Percentiles rank a stretch among this genome's conserved stretches.
Conservation (phyloP, 2,329 filamentous ascomycete species). For the Scytalidium sp. region DNA sequence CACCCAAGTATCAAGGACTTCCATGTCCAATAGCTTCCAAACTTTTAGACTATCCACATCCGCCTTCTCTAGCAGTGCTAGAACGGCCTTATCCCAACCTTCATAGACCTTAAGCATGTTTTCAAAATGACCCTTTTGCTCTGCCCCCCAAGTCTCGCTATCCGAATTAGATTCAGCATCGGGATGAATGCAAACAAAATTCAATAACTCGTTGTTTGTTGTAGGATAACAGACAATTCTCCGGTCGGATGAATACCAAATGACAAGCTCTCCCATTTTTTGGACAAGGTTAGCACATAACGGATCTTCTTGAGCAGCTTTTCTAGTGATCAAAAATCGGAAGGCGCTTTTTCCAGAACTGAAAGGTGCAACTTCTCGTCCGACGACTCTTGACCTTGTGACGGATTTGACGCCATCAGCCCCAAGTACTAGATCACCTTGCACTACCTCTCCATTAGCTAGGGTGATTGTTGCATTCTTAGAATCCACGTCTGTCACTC, state of each 20-base stretch:
- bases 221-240: constrained; percentile 47
- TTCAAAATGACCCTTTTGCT: constrained; percentile 31
- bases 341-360: constrained; percentile 17
- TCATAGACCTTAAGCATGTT: constrained; percentile 36
- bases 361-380: constrained; percentile 2
- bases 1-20: constrained; percentile 53
- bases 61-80: constrained; percentile 38
- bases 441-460: constrained; percentile 38
- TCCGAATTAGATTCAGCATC: constrained; percentile 35
- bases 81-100: constrained; percentile 39
- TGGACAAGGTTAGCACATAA: constrained; percentile 30
- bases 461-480: constrained; percentile 39
- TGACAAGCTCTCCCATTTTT: constrained; percentile 25
- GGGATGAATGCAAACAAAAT: constrained; percentile 52
- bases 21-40: constrained; percentile 63
- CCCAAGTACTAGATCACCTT: constrained; percentile 49
- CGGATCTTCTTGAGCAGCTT: constrained; percentile 29
- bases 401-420: constrained; percentile 46
- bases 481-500: constrained; percentile 41
- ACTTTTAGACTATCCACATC: constrained; percentile 45
- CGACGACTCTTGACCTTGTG: constrained; percentile 1
- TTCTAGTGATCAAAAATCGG: constrained; percentile 15
- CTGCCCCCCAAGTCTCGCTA: constrained; percentile 32
- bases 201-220: constrained; percentile 39
- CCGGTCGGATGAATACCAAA: constrained; percentile 40